Conservation (phyloP, 2,329 filamentous ascomycete species). For the Alternaria triticimaculans region DNA sequence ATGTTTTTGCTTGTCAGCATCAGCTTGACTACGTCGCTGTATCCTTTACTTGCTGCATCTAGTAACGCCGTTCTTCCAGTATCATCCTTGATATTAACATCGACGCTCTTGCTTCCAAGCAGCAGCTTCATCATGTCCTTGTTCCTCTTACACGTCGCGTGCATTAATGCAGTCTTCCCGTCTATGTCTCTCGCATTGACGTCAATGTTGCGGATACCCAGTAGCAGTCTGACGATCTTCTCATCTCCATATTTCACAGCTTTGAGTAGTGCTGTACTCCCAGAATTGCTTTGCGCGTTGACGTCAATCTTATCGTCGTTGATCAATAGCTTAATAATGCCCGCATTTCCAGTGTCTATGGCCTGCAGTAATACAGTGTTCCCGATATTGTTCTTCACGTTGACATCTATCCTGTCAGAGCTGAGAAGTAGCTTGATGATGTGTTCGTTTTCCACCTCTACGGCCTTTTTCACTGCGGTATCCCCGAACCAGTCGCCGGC, state of each 20-base stretch:
- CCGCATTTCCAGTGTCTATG: too few species aligned
- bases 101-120: conserved; percentile 2
- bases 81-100: not conserved
- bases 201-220: not conserved
- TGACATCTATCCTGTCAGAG: not conserved
- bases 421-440: not conserved
- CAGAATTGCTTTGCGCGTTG: too few species aligned
- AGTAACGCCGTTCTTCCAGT: not conserved
- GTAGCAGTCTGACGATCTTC: not conserved
- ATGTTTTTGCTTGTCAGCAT: not conserved
- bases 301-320: too few species aligned
- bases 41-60: not conserved
- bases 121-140: conserved; percentile 3
- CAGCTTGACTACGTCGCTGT: not conserved
- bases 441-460: not conserved
- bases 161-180: not conserved
- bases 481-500: too few species aligned
- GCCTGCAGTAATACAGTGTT: too few species aligned
- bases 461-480: not conserved
- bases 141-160: conserved; percentile 1
- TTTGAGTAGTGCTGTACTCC: not conserved
- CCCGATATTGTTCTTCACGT: not conserved
- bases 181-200: not conserved
- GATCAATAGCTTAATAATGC: too few species aligned
- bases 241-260: not conserved